A percentile compares a stretch with the other conserved stretches of the same genome.
Conservation (phyloP, 106 monocot species). For the Dendrobium huoshanense region DNA sequence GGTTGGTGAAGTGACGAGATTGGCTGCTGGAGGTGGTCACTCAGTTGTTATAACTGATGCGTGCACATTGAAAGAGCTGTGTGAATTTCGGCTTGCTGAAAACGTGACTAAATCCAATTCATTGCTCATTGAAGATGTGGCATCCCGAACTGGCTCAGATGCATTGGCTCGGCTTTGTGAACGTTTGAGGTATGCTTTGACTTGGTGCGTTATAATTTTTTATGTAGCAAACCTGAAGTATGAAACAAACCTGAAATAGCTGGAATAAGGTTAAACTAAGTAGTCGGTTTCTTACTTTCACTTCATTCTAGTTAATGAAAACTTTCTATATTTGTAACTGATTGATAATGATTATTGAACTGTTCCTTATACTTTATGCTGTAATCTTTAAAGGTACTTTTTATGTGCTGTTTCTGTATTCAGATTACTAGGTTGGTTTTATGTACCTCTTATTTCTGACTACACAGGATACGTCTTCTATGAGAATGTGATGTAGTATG, state of each 20-base stretch:
- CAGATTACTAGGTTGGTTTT: no score
- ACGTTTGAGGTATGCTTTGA: constrained; percentile 59
- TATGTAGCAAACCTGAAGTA: no score
- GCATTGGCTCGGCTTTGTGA: constrained; percentile 83
- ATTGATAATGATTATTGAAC: background rate
- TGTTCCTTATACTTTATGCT: background rate
- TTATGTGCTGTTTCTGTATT: no score
- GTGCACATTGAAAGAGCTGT: constrained; percentile 78
- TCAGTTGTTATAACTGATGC: constrained; percentile 95
- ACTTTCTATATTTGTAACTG: background rate
- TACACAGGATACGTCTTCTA: no score
- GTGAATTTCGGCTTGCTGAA: constrained; percentile 90
- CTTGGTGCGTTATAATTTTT: background rate
- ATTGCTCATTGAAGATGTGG: constrained; percentile 64
- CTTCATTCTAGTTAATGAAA: background rate
- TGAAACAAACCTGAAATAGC: background rate
- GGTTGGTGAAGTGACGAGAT: constrained; percentile 73
- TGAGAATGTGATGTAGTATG: no score
- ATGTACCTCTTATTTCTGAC: no score
- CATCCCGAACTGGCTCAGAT: constrained; percentile 79
- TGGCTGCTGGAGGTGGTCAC: constrained; percentile 97
- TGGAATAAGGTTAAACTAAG: no score
- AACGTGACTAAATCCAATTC: constrained; percentile 55
- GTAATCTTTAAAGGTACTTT: no score
- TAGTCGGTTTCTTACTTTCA: no score